These are phyloP conservation scores for Starmera pachycereana DNA, from an alignment of 805 yeast genomes.

Conservation along the genomic window DNA sequence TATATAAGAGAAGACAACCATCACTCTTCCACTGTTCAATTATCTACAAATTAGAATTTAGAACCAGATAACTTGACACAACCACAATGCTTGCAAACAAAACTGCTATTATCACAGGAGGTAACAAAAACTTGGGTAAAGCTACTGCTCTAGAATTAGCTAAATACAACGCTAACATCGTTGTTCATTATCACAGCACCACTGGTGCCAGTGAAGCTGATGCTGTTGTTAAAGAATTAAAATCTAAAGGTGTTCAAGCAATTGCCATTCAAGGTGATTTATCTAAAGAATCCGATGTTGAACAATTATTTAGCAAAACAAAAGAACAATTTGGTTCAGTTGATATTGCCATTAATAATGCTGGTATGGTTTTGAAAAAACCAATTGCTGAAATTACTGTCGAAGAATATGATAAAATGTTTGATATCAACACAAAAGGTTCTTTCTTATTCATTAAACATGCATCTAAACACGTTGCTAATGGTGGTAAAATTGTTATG, in stretches of 20 bases:
- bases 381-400: constrained; percentile 41
- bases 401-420: constrained; percentile 46
- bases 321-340: constrained; percentile 34
- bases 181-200: constrained; percentile 44
- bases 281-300: constrained; percentile 28
- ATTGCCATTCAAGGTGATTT: constrained; percentile 15
- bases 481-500: constrained; percentile 44
- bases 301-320: constrained; percentile 36
- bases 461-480: constrained; percentile 39
- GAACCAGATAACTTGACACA: no score
- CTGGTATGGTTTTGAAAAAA: constrained; percentile 59
- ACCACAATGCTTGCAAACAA: constrained; percentile 21
- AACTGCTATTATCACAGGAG: constrained; percentile 48
- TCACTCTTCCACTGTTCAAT: no score
- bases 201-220: constrained; percentile 27
- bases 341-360: constrained; percentile 59
- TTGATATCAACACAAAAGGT: constrained; percentile 41
- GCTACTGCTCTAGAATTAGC: constrained; percentile 45
- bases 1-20: no score
- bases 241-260: constrained; percentile 28
- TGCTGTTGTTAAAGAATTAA: constrained; percentile 26
- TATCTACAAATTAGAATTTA: no score
- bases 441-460: constrained; percentile 54
- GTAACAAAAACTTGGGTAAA: constrained; percentile 51
- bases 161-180: constrained; percentile 39